Evolutionary conservation across 2,329 filamentous ascomycete species (phyloP), one percentile per base, ranked within the genome.

Genomic region (Fusarium cicatricum): DNA sequence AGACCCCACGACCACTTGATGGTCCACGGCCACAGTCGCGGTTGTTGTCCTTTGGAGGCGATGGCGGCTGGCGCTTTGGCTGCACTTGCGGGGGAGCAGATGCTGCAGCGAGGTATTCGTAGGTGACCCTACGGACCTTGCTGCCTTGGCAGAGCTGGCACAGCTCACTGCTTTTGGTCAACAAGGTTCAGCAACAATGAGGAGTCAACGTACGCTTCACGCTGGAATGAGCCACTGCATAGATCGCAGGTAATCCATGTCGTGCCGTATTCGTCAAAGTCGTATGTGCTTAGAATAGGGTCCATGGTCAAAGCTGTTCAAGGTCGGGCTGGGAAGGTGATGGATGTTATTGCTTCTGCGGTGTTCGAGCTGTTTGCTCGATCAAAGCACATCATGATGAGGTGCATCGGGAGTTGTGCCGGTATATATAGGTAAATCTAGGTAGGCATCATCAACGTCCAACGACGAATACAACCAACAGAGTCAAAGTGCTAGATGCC

Each of bases 161-260:
- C 40, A 44, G 15, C n/a, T 51, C 39, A 32, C 48, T 64, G 14
- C 28, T 42, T 26, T 12, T 8, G 32, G 47, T 46, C 60, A 44
- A 8, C 40, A 10, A 43, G 7, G 3, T 9, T 32, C 5, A 32
- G 29, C 4, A 33, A 31, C 11, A 7, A 21, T 17, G 14, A 8
- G n/a, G 10, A 39, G 17, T 5, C 1, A 21, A 57, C 65, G 15
- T 42, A 68, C 65, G 49, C 52, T 29, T 44, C 40, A 11, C 65
- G 60, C 19, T 63, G 58, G 29, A 68, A 67, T 4, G 65, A 68
- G 14, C 65, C 65, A 12, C 52, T 56, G 50, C 65, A 67, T 14
- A 66, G 33, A 50, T 67, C 62, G 29, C 65, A 67, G 9, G 65
- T 68, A 39, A 67, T 67, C 64, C 59, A 67, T 14, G 64, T 67